Conservation (phyloP, 2,329 filamentous ascomycete genomes). For the Fusarium penzigii region DNA sequence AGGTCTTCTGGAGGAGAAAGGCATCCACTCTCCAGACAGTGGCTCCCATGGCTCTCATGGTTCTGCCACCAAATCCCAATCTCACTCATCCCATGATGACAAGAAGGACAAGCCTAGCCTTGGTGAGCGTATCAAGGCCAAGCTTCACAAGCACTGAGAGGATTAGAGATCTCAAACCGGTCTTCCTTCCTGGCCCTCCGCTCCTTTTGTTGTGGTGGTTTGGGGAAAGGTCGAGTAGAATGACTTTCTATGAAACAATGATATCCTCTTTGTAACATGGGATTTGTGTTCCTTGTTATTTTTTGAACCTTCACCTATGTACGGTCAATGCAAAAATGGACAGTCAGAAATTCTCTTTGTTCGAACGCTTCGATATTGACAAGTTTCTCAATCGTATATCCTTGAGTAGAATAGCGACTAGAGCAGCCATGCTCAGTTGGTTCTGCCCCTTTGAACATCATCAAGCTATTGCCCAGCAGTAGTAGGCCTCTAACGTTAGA, state of each 20-base stretch:
- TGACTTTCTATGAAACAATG: slow-evolving; percentile 3
- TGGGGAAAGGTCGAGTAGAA: not conserved
- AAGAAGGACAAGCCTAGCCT: slow-evolving; percentile 52
- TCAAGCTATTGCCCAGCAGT: not conserved
- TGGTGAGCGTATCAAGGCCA: slow-evolving; percentile 68
- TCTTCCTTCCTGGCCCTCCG: not conserved
- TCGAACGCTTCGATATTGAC: not conserved
- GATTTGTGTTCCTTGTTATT: not conserved
- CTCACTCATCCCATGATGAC: slow-evolving; percentile 5
- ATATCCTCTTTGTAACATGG: slow-evolving; percentile 8
- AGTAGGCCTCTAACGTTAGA: not conserved
- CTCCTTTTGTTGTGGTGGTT: too few relatives aligned
- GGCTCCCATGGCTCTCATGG: not conserved
- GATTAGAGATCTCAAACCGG: not conserved
- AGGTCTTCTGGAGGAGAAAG: slow-evolving; percentile 40
- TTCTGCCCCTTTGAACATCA: not conserved
- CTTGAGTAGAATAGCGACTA: not conserved
- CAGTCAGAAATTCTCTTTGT: not conserved
- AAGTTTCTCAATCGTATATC: not conserved
- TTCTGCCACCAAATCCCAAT: not conserved
- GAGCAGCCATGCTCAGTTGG: not conserved
- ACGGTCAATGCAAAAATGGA: not conserved
- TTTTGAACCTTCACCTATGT: not conserved
- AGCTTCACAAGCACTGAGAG: slow-evolving; percentile 57
- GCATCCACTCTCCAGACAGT: slow-evolving; percentile 22